Evolutionary conservation across 768 basidiomycete genomes (phyloP).

Genomic region (Psilocybe subaeruginosa): DNA sequence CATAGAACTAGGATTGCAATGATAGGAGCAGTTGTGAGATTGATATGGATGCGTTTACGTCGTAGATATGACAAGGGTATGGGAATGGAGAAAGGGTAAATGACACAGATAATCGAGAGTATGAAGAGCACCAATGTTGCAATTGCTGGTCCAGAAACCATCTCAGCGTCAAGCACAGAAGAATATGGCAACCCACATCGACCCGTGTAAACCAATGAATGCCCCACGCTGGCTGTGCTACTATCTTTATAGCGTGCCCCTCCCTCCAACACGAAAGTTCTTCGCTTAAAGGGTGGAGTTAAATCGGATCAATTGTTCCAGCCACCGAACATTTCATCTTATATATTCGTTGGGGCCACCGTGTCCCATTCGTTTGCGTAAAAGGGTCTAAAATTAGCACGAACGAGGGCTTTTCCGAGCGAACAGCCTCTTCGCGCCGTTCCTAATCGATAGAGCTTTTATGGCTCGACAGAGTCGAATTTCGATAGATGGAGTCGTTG

Average conservation of each 20-base stretch:
- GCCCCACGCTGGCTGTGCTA: neutral
- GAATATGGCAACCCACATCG: neutral
- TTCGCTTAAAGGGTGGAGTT: neutral
- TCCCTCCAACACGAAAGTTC: neutral
- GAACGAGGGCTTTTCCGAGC: neutral
- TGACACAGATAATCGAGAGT: conserved; percentile 55
- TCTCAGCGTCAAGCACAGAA: neutral
- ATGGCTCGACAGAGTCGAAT: neutral
- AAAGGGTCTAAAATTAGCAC: neutral
- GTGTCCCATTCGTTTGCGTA: no score
- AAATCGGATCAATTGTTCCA: neutral
- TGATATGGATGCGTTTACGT: conserved; percentile 37
- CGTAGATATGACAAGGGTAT: conserved; percentile 34
- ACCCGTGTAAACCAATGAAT: neutral
- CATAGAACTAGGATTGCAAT: conserved; percentile 53
- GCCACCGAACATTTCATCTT: neutral
- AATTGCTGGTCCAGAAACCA: conserved; percentile 43
- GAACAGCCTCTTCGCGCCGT: neutral
- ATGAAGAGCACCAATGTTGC: conserved; percentile 57
- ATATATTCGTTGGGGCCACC: no score
- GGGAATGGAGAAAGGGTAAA: conserved; percentile 41
- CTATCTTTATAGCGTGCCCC: neutral
- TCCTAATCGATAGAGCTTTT: neutral
- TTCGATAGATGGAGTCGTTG: neutral
- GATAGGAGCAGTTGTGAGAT: conserved; percentile 59